phyloP scores from a whole-genome alignment of 495 filamentous ascomycete genomes.

The Melanomma pulvis-pyrius region DNA sequence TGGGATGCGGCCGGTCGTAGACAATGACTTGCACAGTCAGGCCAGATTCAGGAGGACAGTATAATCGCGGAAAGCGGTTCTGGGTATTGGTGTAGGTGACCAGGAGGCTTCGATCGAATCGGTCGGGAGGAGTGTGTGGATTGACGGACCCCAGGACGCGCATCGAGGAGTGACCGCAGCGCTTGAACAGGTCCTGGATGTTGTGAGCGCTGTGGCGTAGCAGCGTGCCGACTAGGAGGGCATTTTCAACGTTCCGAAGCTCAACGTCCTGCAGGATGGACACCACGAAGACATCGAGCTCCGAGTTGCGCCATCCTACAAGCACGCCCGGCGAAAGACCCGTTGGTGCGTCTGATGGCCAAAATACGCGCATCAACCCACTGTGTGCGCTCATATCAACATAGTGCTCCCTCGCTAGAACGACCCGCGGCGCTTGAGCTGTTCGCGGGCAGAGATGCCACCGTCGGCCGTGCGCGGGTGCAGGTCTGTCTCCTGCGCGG shows the following conservation, averaged over 20 bases:
- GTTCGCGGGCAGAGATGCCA: constrained; percentile 93
- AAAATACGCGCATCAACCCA: constrained; percentile 96
- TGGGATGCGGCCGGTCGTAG: constrained; percentile 83
- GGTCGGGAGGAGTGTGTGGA: constrained; percentile 50
- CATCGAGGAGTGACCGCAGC: constrained; percentile 81
- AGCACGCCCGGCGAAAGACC: constrained; percentile 73
- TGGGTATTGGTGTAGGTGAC: constrained; percentile 63
- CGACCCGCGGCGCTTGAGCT: constrained; percentile 89
- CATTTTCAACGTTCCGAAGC: constrained; percentile 80
- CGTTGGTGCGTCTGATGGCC: constrained; percentile 83
- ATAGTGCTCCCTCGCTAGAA: constrained; percentile 77
- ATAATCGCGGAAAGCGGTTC: constrained; percentile 67
- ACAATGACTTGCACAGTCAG: constrained; percentile 82
- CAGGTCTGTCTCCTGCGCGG: constrained; percentile 65
- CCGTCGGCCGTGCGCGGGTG: constrained; percentile 80
- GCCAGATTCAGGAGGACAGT: constrained; percentile 62
- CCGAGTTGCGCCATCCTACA: constrained; percentile 94
- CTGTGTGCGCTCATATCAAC: constrained; percentile 79
- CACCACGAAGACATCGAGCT: constrained; percentile 85
- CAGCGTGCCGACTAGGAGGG: constrained; percentile 79
- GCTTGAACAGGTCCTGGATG: constrained; percentile 74
- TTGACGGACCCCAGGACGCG: constrained; percentile 86
- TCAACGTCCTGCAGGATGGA: constrained; percentile 89
- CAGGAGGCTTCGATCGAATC: constrained; percentile 71
- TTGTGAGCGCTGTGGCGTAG: constrained; percentile 83